A percentile compares a stretch with the other conserved stretches of the same genome.
Conservation (phyloP, 805 yeast genomes). For the Yarrowia hollandica region DNA sequence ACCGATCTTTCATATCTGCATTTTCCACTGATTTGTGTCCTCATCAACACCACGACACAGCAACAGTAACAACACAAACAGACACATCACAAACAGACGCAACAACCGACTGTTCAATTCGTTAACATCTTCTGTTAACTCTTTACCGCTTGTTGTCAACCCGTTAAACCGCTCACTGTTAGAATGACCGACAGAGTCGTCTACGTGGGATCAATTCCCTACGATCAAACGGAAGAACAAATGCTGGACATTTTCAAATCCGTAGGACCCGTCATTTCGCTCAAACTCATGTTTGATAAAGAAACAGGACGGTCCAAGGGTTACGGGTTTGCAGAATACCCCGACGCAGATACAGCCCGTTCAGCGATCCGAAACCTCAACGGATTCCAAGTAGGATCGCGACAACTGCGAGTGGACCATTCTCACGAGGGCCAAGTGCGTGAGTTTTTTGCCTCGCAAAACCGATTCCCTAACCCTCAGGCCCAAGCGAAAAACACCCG, state of each 20-base stretch:
- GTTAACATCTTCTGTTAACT: too few relatives aligned
- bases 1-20: slow-evolving; percentile 1
- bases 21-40: background rate
- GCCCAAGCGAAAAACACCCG: background rate
- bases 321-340: slow-evolving; percentile 81
- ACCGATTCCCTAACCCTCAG: slow-evolving; percentile 31
- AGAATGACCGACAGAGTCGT: slow-evolving; percentile 47
- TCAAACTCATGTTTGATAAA: slow-evolving; percentile 79
- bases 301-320: slow-evolving; percentile 91
- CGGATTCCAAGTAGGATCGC: slow-evolving; percentile 69
- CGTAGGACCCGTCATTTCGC: slow-evolving; percentile 80
- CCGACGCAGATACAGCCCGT: slow-evolving; percentile 80
- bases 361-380: slow-evolving; percentile 88
- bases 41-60: too few relatives aligned
- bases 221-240: slow-evolving; percentile 91
- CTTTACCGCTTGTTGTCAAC: background rate
- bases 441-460: slow-evolving; percentile 71
- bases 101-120: too few relatives aligned
- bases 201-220: slow-evolving; percentile 85
- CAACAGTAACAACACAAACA: too few relatives aligned
- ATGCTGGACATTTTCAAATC: slow-evolving; percentile 80
- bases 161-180: too few relatives aligned
- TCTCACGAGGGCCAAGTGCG: slow-evolving; percentile 60
- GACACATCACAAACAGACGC: too few relatives aligned
- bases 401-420: slow-evolving; percentile 73